A percentile compares a stretch with the other conserved stretches of the same genome.
Evolutionary conservation across 345 rosid species (phyloP).

Genomic region (Ceriops zippeliana): DNA sequence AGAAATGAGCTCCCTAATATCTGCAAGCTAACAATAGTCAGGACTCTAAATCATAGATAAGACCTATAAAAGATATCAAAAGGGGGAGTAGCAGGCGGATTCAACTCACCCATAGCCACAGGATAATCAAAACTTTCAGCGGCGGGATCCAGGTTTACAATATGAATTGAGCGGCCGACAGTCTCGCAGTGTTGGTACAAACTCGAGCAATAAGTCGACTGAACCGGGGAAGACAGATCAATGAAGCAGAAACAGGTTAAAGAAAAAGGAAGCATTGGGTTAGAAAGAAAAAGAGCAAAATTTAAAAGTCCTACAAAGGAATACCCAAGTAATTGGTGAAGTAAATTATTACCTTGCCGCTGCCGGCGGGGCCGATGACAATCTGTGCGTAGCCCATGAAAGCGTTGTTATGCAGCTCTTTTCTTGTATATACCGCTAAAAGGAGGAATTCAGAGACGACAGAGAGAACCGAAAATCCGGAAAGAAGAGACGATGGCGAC

Average conservation of each 20-base stretch:
- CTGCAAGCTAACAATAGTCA: conserved; percentile 32
- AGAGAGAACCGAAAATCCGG: conserved; percentile 50
- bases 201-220: conserved; percentile 93
- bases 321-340: not conserved
- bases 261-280: not conserved
- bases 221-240: conserved; percentile 2
- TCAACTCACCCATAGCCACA: conserved; percentile 69
- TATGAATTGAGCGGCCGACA: conserved; percentile 52
- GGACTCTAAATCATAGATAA: not conserved
- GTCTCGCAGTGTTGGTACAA: conserved; percentile 68
- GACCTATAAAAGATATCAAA: not conserved
- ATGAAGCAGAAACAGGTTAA: not conserved
- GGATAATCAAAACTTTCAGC: conserved; percentile 90
- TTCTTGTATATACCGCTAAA: not conserved
- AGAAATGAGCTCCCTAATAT: conserved; percentile 81
- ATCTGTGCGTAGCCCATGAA: conserved; percentile 84
- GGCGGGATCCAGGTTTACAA: conserved; percentile 89
- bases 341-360: conserved; percentile 62
- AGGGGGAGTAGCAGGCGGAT: not conserved
- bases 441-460: conserved; percentile 24
- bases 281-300: not conserved
- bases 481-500: conserved; percentile 65
- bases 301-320: not conserved
- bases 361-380: conserved; percentile 80
- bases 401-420: not conserved